Percentiles rank a stretch among this genome's conserved stretches.
These are phyloP conservation scores for Fusarium torreyae DNA, from an alignment of 2,329 filamentous ascomycete species.

Conservation along the genomic window DNA sequence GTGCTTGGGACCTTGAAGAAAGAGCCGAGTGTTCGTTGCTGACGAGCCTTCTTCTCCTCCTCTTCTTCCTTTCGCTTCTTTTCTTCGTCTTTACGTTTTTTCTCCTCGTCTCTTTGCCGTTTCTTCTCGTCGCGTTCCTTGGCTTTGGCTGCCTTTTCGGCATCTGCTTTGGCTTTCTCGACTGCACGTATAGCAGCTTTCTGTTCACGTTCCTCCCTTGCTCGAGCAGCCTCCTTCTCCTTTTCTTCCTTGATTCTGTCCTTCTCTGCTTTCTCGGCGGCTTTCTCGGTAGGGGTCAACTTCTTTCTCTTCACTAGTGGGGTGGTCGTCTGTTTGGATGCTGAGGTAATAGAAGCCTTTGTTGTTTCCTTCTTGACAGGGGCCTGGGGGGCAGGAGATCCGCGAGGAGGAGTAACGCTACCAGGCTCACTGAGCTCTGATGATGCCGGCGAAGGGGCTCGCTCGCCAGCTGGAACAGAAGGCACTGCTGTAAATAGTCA, in stretches of 20 bases:
- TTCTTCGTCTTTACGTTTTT: slow-evolving; percentile 58
- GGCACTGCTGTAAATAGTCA: slow-evolving; percentile 45
- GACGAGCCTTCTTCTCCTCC: slow-evolving; percentile 66
- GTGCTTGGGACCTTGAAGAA: slow-evolving; percentile 62
- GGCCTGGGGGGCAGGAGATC: slow-evolving; percentile 56
- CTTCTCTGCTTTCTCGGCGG: slow-evolving; percentile 41
- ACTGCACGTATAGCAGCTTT: slow-evolving; percentile 47
- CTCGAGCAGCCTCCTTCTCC: slow-evolving; percentile 58
- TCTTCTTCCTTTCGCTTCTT: slow-evolving; percentile 66
- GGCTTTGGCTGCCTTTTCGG: slow-evolving; percentile 57
- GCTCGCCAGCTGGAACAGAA: slow-evolving; percentile 45
- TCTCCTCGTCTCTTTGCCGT: slow-evolving; percentile 55
- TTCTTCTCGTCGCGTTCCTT: slow-evolving; percentile 59
- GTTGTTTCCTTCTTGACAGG: slow-evolving; percentile 48
- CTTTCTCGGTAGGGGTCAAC: slow-evolving; percentile 60
- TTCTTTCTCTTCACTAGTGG: slow-evolving; percentile 60
- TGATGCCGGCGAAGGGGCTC: slow-evolving; percentile 52
- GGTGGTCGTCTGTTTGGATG: slow-evolving; percentile 42
- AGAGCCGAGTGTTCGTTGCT: slow-evolving; percentile 62
- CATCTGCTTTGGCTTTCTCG: slow-evolving; percentile 52
- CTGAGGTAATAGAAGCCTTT: slow-evolving; percentile 17
- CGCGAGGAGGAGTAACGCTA: slow-evolving; percentile 57
- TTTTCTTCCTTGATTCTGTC: slow-evolving; percentile 56
- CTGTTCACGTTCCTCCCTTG: slow-evolving; percentile 56
- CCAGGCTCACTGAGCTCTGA: slow-evolving; percentile 60